phyloP scores from a whole-genome alignment of 306 rosid species.

The Carpinus fangiana region DNA sequence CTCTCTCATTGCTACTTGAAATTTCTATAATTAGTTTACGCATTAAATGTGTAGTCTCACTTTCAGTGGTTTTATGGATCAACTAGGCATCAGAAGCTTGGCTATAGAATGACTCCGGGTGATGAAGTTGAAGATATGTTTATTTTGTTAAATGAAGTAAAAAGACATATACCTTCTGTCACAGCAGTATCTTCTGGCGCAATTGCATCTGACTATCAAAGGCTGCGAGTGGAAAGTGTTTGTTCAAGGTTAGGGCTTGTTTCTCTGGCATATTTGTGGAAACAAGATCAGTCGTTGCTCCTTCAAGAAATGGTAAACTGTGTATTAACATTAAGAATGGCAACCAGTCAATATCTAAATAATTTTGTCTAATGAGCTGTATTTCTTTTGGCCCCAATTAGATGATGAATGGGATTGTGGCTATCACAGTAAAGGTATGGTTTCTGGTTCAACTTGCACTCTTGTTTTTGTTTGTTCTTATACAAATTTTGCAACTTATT shows the following conservation, averaged over 20 bases:
- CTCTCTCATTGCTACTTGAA: neutral
- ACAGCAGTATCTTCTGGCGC: constrained; percentile 94
- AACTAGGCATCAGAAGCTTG: constrained; percentile 81
- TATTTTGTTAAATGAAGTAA: constrained; percentile 80
- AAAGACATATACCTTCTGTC: constrained; percentile 77
- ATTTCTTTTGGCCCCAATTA: constrained; percentile 30
- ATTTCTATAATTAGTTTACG: constrained; percentile 11
- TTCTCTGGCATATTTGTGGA: constrained; percentile 96
- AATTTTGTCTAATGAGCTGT: constrained; percentile 10
- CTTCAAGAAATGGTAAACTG: constrained; percentile 89
- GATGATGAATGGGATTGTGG: constrained; percentile 77
- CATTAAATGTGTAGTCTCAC: constrained; percentile 17
- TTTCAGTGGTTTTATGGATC: constrained; percentile 24
- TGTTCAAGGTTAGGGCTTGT: constrained; percentile 99
- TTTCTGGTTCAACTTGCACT: constrained; percentile 18
- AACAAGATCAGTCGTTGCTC: constrained; percentile 91
- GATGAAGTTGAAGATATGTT: constrained; percentile 98
- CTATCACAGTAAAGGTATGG: constrained; percentile 87
- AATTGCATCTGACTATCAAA: constrained; percentile 96
- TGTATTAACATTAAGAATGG: constrained; percentile 19
- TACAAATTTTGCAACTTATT: neutral
- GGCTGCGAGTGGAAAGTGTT: constrained; percentile 95
- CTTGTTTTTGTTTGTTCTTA: constrained; percentile 10
- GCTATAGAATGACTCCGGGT: constrained; percentile 76
- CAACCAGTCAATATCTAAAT: neutral